phyloP scores from a whole-genome alignment of 2,329 filamentous ascomycete genomes.

The Penicillium frequentans region DNA sequence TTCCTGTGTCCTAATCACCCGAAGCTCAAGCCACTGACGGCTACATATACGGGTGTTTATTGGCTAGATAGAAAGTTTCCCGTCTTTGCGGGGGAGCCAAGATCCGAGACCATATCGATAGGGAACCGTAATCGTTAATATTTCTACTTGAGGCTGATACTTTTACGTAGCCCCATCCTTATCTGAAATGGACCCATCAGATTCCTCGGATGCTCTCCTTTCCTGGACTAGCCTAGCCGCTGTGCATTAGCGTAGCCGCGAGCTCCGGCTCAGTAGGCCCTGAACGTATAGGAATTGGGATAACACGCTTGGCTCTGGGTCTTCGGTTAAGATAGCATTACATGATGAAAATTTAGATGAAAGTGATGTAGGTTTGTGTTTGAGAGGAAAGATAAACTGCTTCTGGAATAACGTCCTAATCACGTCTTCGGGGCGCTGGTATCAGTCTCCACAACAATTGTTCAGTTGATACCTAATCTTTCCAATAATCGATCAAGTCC shows the following conservation, averaged over 20 bases:
- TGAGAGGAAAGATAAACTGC: not conserved
- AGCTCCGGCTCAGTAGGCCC: not conserved
- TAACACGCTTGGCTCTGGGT: not conserved
- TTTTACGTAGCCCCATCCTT: not conserved
- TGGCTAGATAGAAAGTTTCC: not conserved
- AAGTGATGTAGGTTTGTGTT: not conserved
- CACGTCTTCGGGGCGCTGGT: not conserved
- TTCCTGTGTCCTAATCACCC: not conserved
- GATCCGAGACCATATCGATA: conserved; percentile 9
- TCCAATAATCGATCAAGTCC: not conserved
- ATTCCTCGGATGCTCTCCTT: not conserved
- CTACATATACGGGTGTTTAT: not conserved
- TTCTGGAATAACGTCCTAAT: not conserved
- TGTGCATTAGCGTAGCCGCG: conserved; percentile 7
- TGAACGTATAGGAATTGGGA: not conserved
- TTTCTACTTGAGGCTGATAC: not conserved
- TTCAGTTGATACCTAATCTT: not conserved
- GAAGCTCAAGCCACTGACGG: not conserved
- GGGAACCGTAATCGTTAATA: not conserved
- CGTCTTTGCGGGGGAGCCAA: not conserved
- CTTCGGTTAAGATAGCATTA: not conserved
- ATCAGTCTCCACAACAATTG: not conserved
- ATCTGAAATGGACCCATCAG: not conserved
- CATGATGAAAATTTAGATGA: not conserved
- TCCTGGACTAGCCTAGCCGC: conserved; percentile 9